Evolutionary conservation across 2,329 filamentous ascomycete genomes (phyloP).

Genomic region (Phaeophleospora eucalypticola): DNA sequence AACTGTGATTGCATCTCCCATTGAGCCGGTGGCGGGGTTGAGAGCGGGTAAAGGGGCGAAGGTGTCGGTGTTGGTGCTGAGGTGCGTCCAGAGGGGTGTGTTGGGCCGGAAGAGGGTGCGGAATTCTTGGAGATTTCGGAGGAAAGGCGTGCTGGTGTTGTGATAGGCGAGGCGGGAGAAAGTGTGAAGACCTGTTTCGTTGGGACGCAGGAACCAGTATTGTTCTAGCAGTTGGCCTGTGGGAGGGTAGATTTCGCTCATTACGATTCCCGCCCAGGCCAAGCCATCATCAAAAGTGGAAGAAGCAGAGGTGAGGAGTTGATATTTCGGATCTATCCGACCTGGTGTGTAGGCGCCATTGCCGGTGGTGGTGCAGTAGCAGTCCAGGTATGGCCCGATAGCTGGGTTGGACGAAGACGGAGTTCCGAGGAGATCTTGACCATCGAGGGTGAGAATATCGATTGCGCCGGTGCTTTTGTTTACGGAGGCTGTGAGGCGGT

Average conservation of each 20-base stretch:
- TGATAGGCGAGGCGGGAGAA: slow-evolving; percentile 59
- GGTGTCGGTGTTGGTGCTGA: slow-evolving; percentile 54
- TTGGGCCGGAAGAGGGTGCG: slow-evolving; percentile 60
- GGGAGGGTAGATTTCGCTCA: slow-evolving; percentile 55
- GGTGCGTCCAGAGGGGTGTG: slow-evolving; percentile 57
- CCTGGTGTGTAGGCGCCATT: slow-evolving; percentile 59
- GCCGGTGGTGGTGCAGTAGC: slow-evolving; percentile 53
- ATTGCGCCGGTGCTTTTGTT: slow-evolving; percentile 43
- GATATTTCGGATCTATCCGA: slow-evolving; percentile 45
- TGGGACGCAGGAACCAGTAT: slow-evolving; percentile 61
- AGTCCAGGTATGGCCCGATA: slow-evolving; percentile 58
- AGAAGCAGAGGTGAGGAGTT: slow-evolving; percentile 52
- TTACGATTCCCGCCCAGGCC: slow-evolving; percentile 55
- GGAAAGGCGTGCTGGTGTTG: slow-evolving; percentile 53
- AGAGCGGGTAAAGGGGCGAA: slow-evolving; percentile 51
- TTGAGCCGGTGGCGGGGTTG: slow-evolving; percentile 39
- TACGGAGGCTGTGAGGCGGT: slow-evolving; percentile 43
- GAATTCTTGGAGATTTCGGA: slow-evolving; percentile 59
- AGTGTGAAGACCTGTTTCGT: slow-evolving; percentile 59
- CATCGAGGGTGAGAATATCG: slow-evolving; percentile 43
- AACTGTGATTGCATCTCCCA: slow-evolving; percentile 38
- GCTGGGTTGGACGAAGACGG: slow-evolving; percentile 33
- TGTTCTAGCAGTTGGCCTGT: slow-evolving; percentile 60
- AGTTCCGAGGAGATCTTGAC: slow-evolving; percentile 52
- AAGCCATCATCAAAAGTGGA: slow-evolving; percentile 38